A percentile compares a stretch with the other conserved stretches of the same genome.
Conservation (phyloP, 108 stramenopile species). For the Phaeodactylum tricornutum region DNA sequence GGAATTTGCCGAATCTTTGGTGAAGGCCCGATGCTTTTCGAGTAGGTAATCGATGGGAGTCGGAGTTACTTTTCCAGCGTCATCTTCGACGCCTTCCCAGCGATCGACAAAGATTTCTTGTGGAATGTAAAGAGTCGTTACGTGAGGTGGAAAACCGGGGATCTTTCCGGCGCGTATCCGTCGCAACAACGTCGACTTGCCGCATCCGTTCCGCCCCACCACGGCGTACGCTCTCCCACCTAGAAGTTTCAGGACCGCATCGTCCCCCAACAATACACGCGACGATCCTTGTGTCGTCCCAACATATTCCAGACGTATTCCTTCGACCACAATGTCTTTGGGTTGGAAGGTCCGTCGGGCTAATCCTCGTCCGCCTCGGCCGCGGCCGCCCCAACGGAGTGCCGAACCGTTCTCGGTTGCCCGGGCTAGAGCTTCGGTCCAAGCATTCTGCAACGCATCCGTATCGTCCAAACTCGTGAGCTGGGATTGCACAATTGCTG, state of each 20-base stretch:
- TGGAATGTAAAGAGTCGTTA: conserved; percentile 49
- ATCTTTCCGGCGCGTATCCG: conserved; percentile 55
- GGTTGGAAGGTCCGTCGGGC: conserved; percentile 62
- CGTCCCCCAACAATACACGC: conserved; percentile 42
- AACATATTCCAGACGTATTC: conserved; percentile 51
- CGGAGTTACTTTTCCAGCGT: no score
- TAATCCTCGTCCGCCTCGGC: conserved; percentile 60
- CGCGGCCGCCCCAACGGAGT: conserved; percentile 60
- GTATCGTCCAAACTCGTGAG: conserved; percentile 53
- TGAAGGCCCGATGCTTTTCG: neutral
- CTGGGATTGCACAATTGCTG: conserved; percentile 32
- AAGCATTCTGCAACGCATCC: conserved; percentile 53
- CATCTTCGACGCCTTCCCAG: neutral
- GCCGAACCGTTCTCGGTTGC: conserved; percentile 2
- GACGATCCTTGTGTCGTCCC: conserved; percentile 18
- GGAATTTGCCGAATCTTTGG: neutral
- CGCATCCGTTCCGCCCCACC: conserved; percentile 55
- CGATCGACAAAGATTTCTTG: conserved; percentile 47
- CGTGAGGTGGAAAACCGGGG: conserved; percentile 64
- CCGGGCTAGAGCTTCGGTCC: conserved; percentile 37
- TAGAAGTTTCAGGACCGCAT: conserved; percentile 56
- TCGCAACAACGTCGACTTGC: conserved; percentile 58
- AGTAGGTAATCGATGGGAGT: neutral
- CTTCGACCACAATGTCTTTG: conserved; percentile 49
- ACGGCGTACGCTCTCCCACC: conserved; percentile 42